phyloP scores from a whole-genome alignment of 805 yeast species.

The Dipodascus geniculatus region DNA sequence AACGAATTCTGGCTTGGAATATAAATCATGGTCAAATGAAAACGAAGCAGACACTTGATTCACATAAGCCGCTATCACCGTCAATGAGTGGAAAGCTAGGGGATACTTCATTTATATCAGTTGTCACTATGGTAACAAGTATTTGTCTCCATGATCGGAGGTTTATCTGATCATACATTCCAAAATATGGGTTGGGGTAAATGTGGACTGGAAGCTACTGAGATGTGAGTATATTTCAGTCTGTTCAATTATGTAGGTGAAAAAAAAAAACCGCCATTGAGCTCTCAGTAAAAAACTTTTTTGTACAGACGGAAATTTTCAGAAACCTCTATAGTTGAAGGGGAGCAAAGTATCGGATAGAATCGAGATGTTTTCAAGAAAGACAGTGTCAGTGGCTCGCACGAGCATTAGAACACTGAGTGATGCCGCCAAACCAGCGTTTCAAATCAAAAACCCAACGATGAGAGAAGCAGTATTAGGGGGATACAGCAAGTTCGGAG shows the following conservation, averaged over 20 bases:
- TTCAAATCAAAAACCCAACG: constrained; percentile 12
- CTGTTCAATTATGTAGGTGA: neutral
- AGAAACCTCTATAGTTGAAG: too few species aligned
- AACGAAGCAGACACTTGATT: neutral
- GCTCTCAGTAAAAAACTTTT: neutral
- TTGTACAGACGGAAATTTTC: neutral
- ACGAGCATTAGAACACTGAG: neutral
- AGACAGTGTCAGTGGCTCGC: neutral
- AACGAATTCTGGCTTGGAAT: neutral
- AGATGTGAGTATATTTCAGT: neutral
- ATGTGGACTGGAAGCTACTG: neutral
- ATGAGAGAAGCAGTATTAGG: constrained; percentile 14
- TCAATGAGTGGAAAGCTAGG: neutral
- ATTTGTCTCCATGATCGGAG: too few species aligned
- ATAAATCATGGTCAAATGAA: neutral
- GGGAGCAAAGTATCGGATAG: too few species aligned
- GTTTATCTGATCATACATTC: neutral
- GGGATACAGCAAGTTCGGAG: constrained; percentile 12
- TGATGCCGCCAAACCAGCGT: constrained; percentile 3
- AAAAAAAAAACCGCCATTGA: neutral
- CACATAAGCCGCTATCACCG: neutral
- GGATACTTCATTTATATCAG: neutral
- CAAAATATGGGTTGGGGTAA: neutral
- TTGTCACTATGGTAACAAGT: too few species aligned
- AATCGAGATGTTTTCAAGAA: neutral